Conservation (phyloP, 306 rosid genomes). For the Cyclanthera cordifolia region DNA sequence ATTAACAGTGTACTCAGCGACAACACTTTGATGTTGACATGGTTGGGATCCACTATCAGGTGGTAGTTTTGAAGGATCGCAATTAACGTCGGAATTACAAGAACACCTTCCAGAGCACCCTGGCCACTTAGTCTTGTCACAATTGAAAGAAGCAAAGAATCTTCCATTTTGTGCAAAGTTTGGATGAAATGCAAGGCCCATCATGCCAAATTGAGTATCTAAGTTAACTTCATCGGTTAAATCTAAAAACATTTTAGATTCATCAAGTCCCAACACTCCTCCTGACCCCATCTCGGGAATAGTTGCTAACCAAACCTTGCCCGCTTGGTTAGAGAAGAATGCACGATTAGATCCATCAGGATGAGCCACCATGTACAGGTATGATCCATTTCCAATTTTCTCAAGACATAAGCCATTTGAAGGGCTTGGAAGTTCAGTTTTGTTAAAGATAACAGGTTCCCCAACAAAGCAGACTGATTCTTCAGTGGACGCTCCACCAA, state of each 20-base stretch:
- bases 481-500: slow-evolving; percentile 57
- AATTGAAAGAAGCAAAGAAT: slow-evolving; percentile 87
- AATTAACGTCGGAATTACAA: slow-evolving; percentile 80
- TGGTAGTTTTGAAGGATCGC: slow-evolving; percentile 77
- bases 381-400: slow-evolving; percentile 87
- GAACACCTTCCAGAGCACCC: slow-evolving; percentile 89
- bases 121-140: slow-evolving; percentile 75
- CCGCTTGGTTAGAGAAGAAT: slow-evolving; percentile 66
- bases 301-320: slow-evolving; percentile 71
- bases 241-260: slow-evolving; percentile 72
- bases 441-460: slow-evolving; percentile 48
- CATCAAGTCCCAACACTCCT: slow-evolving; percentile 42
- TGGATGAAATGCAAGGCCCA: slow-evolving; percentile 97
- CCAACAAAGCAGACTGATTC: slow-evolving; percentile 71
- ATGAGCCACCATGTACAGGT: slow-evolving; percentile 76
- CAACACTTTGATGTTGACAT: slow-evolving; percentile 70
- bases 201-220: slow-evolving; percentile 67
- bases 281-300: slow-evolving; percentile 67
- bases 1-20: slow-evolving; percentile 69
- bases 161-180: slow-evolving; percentile 63
- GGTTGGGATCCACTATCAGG: slow-evolving; percentile 60
- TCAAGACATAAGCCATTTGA: slow-evolving; percentile 70
- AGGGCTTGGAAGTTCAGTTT: slow-evolving; percentile 27
- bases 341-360: slow-evolving; percentile 94
- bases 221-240: slow-evolving; percentile 68